phyloP scores from a whole-genome alignment of 2,329 filamentous ascomycete species.

The Pseudocercospora ulei region DNA sequence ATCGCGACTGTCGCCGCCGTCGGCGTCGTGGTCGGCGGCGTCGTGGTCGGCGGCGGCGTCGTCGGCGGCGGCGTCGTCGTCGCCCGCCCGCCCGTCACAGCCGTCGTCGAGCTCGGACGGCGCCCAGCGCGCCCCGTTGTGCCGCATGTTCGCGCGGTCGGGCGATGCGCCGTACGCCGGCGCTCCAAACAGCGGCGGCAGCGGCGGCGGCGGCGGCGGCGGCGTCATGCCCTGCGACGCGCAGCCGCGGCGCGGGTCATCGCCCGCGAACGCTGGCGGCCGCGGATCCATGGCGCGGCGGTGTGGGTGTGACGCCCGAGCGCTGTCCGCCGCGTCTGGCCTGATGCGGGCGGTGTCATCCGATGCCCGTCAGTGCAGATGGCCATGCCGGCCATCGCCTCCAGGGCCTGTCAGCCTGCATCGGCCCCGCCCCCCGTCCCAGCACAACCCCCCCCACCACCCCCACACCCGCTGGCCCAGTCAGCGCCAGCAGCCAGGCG shows the following conservation, averaged over 20 bases:
- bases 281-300: conserved; percentile 3
- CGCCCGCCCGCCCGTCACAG: conserved; percentile 22
- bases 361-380: too few species aligned
- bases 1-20: conserved; percentile 43
- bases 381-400: too few species aligned
- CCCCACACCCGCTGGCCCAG: too few species aligned
- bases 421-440: too few species aligned
- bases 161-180: conserved; percentile 11
- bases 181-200: conserved; percentile 6
- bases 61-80: conserved; percentile 24
- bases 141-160: conserved; percentile 13
- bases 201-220: conserved; percentile 3
- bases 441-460: too few species aligned
- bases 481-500: too few species aligned
- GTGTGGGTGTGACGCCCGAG: too few species aligned
- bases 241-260: neutral
- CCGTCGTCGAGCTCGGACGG: conserved; percentile 20
- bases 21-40: conserved; percentile 23
- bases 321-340: too few species aligned
- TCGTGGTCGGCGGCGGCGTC: conserved; percentile 24
- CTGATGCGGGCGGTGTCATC: too few species aligned
- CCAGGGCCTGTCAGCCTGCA: too few species aligned
- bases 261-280: neutral
- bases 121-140: conserved; percentile 20
- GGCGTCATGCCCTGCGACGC: conserved; percentile 1